Conservation (phyloP, 768 basidiomycete genomes). For the Hortiboletus campestris region DNA sequence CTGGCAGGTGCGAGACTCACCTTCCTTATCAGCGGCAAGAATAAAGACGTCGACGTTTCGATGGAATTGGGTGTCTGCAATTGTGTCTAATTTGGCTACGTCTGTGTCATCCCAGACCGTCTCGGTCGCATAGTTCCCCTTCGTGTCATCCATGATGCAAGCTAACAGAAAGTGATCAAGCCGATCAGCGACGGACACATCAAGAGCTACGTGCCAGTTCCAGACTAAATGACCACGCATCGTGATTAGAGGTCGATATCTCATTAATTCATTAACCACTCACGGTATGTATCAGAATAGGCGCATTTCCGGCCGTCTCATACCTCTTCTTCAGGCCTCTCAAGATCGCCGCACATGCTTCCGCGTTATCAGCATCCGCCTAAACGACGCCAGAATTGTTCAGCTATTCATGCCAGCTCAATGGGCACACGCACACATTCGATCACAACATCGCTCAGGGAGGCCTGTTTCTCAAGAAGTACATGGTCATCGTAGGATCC, state of each 20-base stretch:
- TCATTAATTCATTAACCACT: conserved; percentile 17
- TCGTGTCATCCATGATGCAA: conserved; percentile 44
- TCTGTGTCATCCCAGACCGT: conserved; percentile 51
- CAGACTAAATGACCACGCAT: conserved; percentile 38
- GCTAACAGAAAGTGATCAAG: conserved; percentile 23
- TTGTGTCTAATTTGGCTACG: conserved; percentile 42
- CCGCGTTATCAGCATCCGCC: conserved; percentile 49
- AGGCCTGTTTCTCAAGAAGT: conserved; percentile 43
- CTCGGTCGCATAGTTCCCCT: conserved; percentile 38
- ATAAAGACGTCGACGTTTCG: conserved; percentile 49
- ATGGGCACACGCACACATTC: conserved; percentile 31
- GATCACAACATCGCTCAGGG: conserved; percentile 45
- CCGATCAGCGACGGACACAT: neutral
- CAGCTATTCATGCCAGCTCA: no score
- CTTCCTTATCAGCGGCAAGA: conserved; percentile 47
- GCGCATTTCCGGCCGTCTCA: conserved; percentile 39
- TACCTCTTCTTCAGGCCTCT: conserved; percentile 50
- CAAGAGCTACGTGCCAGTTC: conserved; percentile 38
- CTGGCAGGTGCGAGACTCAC: conserved; percentile 21
- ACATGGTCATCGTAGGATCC: conserved; percentile 46
- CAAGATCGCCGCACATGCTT: conserved; percentile 46
- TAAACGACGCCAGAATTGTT: conserved; percentile 7
- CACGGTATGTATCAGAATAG: conserved; percentile 63
- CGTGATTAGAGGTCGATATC: neutral
- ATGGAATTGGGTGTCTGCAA: conserved; percentile 47